Evolutionary conservation across 2,329 filamentous ascomycete species (phyloP).

Genomic region (Zalaria obscura): DNA sequence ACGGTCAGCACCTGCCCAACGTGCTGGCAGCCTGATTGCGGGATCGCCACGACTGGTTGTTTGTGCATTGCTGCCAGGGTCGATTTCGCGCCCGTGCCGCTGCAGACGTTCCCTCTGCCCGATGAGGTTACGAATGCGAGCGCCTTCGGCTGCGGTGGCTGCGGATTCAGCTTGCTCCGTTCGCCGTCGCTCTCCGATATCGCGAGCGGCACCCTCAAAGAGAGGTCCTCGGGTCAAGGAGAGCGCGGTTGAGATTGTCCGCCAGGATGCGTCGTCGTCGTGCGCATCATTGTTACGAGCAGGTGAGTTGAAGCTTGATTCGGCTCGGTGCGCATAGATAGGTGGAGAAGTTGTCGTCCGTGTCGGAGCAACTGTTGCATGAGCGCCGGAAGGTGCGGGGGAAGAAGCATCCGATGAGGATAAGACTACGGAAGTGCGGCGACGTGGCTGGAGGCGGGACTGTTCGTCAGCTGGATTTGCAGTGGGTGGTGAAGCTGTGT

Average conservation of each 20-base stretch:
- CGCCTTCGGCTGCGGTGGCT: conserved; percentile 6
- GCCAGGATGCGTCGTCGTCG: conserved; percentile 28
- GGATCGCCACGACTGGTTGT: too few relatives aligned
- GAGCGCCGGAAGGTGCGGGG: background rate
- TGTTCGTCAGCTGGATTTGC: background rate
- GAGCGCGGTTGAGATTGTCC: conserved; percentile 33
- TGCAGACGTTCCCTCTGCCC: conserved; percentile 3
- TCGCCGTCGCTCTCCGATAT: conserved; percentile 8
- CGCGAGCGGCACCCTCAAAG: conserved; percentile 15
- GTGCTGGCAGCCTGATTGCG: too few relatives aligned
- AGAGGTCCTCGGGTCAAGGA: conserved; percentile 19
- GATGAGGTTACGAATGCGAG: conserved; percentile 2
- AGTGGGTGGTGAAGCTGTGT: background rate
- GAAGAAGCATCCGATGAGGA: background rate
- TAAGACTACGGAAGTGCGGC: background rate
- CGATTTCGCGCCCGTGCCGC: conserved; percentile 1
- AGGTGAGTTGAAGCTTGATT: too few relatives aligned
- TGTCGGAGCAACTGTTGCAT: too few relatives aligned
- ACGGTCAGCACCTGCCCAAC: too few relatives aligned
- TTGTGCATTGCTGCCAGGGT: background rate
- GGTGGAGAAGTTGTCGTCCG: too few relatives aligned
- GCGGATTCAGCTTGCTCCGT: conserved; percentile 8
- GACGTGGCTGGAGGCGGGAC: background rate
- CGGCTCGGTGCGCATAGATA: too few relatives aligned
- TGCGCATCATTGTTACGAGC: background rate